Percentiles rank a stretch among this genome's conserved stretches.
These are phyloP conservation scores for Amanita phalloides DNA, from an alignment of 768 basidiomycete species.

Conservation along the genomic window DNA sequence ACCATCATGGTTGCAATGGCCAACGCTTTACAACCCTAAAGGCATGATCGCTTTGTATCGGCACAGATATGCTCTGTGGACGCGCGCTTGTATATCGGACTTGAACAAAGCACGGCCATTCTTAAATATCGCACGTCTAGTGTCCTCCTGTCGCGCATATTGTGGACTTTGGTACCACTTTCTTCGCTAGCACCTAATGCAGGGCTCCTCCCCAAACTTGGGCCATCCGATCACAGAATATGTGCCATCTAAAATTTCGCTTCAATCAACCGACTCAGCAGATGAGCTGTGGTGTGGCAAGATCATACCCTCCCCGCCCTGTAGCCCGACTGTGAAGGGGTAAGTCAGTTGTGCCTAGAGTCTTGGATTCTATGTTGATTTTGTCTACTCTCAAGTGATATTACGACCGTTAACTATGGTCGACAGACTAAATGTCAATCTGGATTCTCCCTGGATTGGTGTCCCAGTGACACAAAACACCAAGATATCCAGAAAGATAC, in stretches of 20 bases:
- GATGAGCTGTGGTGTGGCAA: background rate
- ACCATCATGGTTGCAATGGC: background rate
- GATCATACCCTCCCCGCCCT: background rate
- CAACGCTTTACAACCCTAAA: background rate
- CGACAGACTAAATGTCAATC: background rate
- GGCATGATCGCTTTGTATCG: background rate
- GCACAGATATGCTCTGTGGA: background rate
- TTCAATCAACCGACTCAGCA: background rate
- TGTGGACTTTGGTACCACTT: background rate
- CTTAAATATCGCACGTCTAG: background rate
- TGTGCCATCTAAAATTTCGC: background rate
- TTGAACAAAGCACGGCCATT: background rate
- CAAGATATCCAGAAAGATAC: background rate
- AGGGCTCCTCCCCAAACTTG: background rate
- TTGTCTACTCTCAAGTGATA: background rate
- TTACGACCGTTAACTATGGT: background rate
- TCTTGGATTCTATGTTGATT: background rate
- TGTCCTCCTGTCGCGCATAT: background rate
- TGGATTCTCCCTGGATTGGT: background rate
- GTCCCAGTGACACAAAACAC: background rate
- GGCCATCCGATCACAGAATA: background rate
- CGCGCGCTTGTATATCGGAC: background rate
- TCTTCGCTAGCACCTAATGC: background rate
- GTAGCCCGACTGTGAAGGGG: background rate
- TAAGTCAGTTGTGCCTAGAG: background rate